These are phyloP conservation scores for Salpingoeca rosetta DNA, from an alignment of 78 protist genomes.

Conservation along the genomic window DNA sequence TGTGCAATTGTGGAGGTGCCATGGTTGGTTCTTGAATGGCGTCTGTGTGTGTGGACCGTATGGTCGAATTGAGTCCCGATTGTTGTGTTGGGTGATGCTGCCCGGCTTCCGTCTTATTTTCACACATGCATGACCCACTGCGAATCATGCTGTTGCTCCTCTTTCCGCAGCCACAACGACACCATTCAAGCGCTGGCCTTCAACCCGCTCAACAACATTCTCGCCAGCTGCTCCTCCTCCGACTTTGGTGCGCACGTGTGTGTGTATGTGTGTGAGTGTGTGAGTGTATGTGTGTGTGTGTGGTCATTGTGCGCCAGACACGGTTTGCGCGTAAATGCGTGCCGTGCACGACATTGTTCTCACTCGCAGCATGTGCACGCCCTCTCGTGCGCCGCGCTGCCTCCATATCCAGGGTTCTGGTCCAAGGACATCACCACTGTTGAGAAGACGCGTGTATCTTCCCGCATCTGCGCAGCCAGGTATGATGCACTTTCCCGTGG, in stretches of 20 bases:
- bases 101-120: too few relatives aligned
- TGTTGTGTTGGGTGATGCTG: too few relatives aligned
- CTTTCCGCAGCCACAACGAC: slow-evolving; percentile 44
- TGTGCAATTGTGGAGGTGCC: too few relatives aligned
- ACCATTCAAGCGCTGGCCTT: slow-evolving; percentile 44
- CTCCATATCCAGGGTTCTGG: slow-evolving; percentile 34
- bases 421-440: slow-evolving; percentile 49
- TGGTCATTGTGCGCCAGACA: neutral
- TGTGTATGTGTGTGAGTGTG: neutral
- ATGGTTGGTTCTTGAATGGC: too few relatives aligned
- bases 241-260: slow-evolving; percentile 49
- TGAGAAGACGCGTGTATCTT: slow-evolving; percentile 37
- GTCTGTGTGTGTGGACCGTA: too few relatives aligned
- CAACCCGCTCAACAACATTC: slow-evolving; percentile 59
- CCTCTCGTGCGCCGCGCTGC: neutral
- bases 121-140: neutral
- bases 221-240: slow-evolving; percentile 43
- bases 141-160: neutral
- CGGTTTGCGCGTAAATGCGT: neutral
- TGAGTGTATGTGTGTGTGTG: neutral
- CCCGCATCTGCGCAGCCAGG: slow-evolving; percentile 15
- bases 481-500: too few relatives aligned
- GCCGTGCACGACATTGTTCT: neutral
- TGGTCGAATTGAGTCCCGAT: too few relatives aligned
- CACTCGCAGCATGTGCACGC: neutral